These are phyloP conservation scores for Aspergillus pseudotamarii DNA, from an alignment of 2,329 filamentous ascomycete genomes.

Conservation along the genomic window DNA sequence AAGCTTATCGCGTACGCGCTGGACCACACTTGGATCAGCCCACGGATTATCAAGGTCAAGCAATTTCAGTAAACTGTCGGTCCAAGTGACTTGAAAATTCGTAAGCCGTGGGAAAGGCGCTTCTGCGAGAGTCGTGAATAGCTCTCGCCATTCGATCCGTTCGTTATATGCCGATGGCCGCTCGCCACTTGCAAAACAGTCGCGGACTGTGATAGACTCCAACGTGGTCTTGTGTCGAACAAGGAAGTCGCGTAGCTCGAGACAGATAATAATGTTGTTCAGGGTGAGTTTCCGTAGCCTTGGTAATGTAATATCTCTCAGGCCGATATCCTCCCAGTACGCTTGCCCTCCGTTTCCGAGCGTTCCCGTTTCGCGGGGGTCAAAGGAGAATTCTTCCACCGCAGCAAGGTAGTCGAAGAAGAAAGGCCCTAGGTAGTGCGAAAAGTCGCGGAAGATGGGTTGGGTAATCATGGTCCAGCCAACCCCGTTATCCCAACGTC, in stretches of 20 bases:
- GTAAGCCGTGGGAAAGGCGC: not conserved
- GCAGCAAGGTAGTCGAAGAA: constrained; percentile 3
- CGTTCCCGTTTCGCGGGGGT: not conserved
- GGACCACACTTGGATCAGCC: not conserved
- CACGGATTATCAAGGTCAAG: not conserved
- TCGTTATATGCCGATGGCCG: not conserved
- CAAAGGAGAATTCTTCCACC: constrained; percentile 2
- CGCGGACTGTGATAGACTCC: not conserved
- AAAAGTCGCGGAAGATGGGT: not conserved
- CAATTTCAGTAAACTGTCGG: not conserved
- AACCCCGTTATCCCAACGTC: constrained; percentile 1
- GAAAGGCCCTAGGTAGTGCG: constrained; percentile 1
- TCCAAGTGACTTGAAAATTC: not conserved
- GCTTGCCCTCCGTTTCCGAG: not conserved
- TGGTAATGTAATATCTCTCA: not conserved
- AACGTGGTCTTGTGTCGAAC: not conserved
- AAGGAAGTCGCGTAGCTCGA: not conserved
- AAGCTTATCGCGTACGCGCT: not conserved
- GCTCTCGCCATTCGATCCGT: not conserved
- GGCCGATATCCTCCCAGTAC: not conserved
- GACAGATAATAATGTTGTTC: not conserved
- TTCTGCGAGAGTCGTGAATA: not conserved
- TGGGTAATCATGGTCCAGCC: constrained; percentile 5
- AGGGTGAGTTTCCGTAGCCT: not conserved
- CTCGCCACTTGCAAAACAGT: not conserved